phyloP scores from a whole-genome alignment of 305 asterid genomes.

The Striga hermonthica region DNA sequence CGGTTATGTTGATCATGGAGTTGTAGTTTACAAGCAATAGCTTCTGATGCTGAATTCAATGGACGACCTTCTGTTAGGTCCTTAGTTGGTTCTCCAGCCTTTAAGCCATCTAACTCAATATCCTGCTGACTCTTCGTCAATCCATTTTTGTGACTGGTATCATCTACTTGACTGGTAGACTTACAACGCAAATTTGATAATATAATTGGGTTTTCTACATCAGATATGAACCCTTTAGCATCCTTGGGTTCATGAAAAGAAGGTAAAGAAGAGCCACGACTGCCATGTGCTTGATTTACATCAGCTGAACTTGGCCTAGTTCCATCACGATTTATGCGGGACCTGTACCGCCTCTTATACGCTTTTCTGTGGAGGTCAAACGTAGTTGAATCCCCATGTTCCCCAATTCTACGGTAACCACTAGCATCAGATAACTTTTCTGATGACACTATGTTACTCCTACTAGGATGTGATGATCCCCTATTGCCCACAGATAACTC shows the following conservation, averaged over 20 bases:
- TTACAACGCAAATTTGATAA: slow-evolving; percentile 35
- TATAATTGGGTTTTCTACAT: slow-evolving; percentile 47
- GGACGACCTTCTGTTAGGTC: slow-evolving; percentile 40
- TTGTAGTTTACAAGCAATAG: slow-evolving; percentile 42
- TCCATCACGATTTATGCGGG: slow-evolving; percentile 73
- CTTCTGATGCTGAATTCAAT: slow-evolving; percentile 35
- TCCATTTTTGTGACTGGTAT: slow-evolving; percentile 37
- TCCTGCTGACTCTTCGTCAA: slow-evolving; percentile 39
- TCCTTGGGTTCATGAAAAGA: slow-evolving; percentile 49
- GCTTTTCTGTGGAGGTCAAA: slow-evolving; percentile 74
- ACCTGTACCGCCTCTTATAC: slow-evolving; percentile 73
- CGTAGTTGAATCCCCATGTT: slow-evolving; percentile 64
- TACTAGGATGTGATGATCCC: slow-evolving; percentile 45
- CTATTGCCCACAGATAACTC: slow-evolving; percentile 61
- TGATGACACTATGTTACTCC: slow-evolving; percentile 46
- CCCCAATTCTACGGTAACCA: slow-evolving; percentile 47
- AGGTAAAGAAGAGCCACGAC: slow-evolving; percentile 54
- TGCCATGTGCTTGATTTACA: slow-evolving; percentile 48
- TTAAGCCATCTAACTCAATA: slow-evolving; percentile 44
- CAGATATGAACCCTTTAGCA: slow-evolving; percentile 43
- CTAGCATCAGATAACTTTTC: slow-evolving; percentile 48
- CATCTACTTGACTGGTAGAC: slow-evolving; percentile 45
- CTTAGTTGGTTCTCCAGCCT: slow-evolving; percentile 46
- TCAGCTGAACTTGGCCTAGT: slow-evolving; percentile 61
- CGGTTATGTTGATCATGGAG: slow-evolving; percentile 42